Evolutionary conservation across 2,329 filamentous ascomycete genomes (phyloP), one percentile per base, ranked within the genome.

Genomic region (Emergomyces pasteurianus): DNA sequence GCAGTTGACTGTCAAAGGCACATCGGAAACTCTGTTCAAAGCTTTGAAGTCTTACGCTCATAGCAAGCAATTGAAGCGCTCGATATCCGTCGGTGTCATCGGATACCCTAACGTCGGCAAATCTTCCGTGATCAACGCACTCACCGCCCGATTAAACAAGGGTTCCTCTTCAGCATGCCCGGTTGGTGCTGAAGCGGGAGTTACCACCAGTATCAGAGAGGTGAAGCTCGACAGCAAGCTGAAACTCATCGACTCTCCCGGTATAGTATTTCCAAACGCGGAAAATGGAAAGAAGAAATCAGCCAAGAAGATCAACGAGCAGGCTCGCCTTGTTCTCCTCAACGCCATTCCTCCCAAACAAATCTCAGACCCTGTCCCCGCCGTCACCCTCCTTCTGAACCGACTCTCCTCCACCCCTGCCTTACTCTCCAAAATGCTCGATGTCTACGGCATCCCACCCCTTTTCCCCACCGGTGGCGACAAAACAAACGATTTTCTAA

Each of bases 31-130:
- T 0, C 83, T 96, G 10, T 91, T 96, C 80, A 89, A 87, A 68
- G 89, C 92, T 0, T 83, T 96, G 63, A 96, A 96, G 80, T 87
- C 89, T 50, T 96, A 89, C 71, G 89, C 92, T 10, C 87, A 89
- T 61, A 83, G 83, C 63, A 88, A 89, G 68, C 87, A 95, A 72
- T 79, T 96, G 66, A 95, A 95, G 81, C 87, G 92, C 60, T 87
- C 91, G 59, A 85, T 95, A 68, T 92, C 89, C 23, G 92, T 96
- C 63, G 92, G 92, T 65, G 89, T 96, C 64, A 95, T 96, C 67
- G 92, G 92, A 34, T 96, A 96, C 74, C 92, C 92, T 68, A 96
- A 96, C 73, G 92, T 96, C 62, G 92, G 92, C 72, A 96, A 96
- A 79, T 95, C 90, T 34, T 96, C 91, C 58, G 90, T 96, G 69